Conservation (phyloP, 371 early-diverging fungal species). For the Mucor plumbeus region DNA sequence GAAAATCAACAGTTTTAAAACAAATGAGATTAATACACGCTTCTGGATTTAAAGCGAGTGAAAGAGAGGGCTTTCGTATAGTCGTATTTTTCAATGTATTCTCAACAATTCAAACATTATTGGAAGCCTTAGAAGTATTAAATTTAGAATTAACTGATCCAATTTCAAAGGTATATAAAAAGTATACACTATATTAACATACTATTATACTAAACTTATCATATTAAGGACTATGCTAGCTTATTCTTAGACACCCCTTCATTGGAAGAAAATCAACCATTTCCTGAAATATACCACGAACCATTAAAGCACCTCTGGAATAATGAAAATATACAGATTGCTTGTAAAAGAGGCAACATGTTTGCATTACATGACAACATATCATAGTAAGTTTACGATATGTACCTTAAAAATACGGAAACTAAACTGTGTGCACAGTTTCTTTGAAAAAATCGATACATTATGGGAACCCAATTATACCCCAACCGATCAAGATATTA, state of each 20-base stretch:
- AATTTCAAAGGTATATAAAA: constrained; percentile 18
- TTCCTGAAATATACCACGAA: constrained; percentile 74
- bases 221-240: constrained; percentile 32
- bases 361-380: constrained; percentile 87
- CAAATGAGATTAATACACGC: constrained; percentile 97
- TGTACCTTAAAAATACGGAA: neutral
- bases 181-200: no score
- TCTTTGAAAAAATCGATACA: constrained; percentile 85
- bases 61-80: constrained; percentile 84
- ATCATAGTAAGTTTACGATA: constrained; percentile 60
- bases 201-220: neutral
- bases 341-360: constrained; percentile 69
- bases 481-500: constrained; percentile 91
- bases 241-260: constrained; percentile 44
- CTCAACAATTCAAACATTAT: constrained; percentile 83
- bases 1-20: constrained; percentile 95
- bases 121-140: constrained; percentile 80
- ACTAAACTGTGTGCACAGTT: constrained; percentile 47
- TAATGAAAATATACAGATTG: constrained; percentile 73
- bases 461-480: constrained; percentile 72
- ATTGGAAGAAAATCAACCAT: constrained; percentile 60
- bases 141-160: constrained; percentile 62
- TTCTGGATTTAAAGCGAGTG: constrained; percentile 81
- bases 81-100: constrained; percentile 88
- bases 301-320: constrained; percentile 77